These are phyloP conservation scores for Diaporthe sp. DNA, from an alignment of 2,329 filamentous ascomycete genomes.

Conservation along the genomic window DNA sequence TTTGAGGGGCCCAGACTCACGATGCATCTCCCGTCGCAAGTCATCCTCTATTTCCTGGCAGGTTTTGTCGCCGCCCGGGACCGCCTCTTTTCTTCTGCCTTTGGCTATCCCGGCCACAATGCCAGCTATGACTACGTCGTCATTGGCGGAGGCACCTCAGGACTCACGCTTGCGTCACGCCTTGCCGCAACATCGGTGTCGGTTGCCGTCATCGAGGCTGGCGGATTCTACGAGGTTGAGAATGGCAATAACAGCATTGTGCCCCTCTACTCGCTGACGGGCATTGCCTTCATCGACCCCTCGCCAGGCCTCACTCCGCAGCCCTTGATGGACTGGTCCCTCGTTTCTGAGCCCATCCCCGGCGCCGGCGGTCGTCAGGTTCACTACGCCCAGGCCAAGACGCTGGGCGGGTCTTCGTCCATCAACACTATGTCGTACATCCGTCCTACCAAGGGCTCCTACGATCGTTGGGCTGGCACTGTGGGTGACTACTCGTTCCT, in stretches of 20 bases:
- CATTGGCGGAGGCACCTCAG: constrained; percentile 34
- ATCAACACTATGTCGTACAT: constrained; percentile 35
- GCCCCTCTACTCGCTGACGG: constrained; percentile 26
- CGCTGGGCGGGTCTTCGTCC: constrained; percentile 33
- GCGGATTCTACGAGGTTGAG: constrained; percentile 35
- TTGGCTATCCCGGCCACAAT: constrained; percentile 33
- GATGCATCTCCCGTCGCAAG: not conserved
- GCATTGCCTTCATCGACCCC: constrained; percentile 18
- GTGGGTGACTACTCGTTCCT: constrained; percentile 34
- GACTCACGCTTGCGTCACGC: constrained; percentile 30
- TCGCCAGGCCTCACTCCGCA: constrained; percentile 29
- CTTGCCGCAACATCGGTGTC: constrained; percentile 26
- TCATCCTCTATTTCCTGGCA: not conserved
- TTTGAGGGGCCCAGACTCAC: not conserved
- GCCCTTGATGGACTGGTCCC: constrained; percentile 37
- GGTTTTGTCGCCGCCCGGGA: not conserved
- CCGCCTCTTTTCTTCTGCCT: constrained; percentile 24
- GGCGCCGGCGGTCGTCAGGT: not conserved
- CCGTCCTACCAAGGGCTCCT: constrained; percentile 23
- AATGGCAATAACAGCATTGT: constrained; percentile 36
- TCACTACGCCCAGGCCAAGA: constrained; percentile 36
- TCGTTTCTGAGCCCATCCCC: constrained; percentile 29
- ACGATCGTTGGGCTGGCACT: constrained; percentile 30
- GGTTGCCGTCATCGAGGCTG: constrained; percentile 34
- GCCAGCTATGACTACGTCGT: constrained; percentile 36